Conservation (phyloP, 1,139 yeast genomes). For the Geotrichum armillariae region DNA sequence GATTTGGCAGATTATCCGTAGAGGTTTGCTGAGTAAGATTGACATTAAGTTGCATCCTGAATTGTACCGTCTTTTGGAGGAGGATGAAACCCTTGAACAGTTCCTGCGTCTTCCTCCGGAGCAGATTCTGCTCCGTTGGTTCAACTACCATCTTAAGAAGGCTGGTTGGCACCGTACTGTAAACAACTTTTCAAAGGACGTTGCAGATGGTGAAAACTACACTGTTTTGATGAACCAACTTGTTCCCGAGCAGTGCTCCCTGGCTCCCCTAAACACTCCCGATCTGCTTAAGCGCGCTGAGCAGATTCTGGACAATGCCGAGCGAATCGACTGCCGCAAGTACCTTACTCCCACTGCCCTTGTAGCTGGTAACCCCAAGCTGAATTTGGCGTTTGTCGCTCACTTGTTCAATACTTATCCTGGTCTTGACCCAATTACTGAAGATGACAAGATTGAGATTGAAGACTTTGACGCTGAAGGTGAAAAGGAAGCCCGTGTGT, state of each 20-base stretch:
- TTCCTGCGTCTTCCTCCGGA: conserved; percentile 96
- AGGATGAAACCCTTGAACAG: conserved; percentile 96
- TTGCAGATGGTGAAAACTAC: conserved; percentile 93
- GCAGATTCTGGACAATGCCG: conserved; percentile 81
- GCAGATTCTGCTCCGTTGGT: conserved; percentile 95
- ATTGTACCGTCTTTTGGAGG: conserved; percentile 88
- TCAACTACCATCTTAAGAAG: conserved; percentile 90
- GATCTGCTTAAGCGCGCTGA: conserved; percentile 84
- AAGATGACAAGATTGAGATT: conserved; percentile 77
- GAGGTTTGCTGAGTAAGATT: conserved; percentile 90
- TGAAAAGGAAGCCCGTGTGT: conserved; percentile 98
- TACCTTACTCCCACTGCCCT: conserved; percentile 90
- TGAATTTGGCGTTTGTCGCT: conserved; percentile 96
- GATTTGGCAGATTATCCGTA: conserved; percentile 97
- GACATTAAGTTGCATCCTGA: conserved; percentile 97
- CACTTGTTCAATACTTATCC: conserved; percentile 95
- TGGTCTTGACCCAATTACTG: conserved; percentile 94
- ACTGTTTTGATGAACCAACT: conserved; percentile 86
- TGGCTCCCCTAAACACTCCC: conserved; percentile 69
- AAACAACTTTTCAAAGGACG: conserved; percentile 80
- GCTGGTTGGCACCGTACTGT: conserved; percentile 92
- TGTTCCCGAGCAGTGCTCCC: conserved; percentile 80
- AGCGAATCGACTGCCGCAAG: conserved; percentile 87
- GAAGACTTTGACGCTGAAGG: conserved; percentile 98
- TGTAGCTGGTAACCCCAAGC: conserved; percentile 94